phyloP scores from a whole-genome alignment of 148 eudicot genomes.

The Tetragonia tetragonoides region DNA sequence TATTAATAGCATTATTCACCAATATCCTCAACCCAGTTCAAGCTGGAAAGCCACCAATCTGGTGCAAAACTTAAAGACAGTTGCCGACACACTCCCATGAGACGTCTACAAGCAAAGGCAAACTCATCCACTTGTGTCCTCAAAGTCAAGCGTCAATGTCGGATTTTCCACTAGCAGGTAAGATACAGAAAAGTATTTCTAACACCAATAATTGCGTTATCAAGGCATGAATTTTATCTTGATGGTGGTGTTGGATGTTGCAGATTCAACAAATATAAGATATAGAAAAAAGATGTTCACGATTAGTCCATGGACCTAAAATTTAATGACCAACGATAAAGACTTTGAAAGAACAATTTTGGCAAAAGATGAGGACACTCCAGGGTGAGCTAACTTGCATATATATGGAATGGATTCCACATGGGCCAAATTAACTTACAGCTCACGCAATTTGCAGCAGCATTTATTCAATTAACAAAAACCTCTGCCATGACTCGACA shows the following conservation, averaged over 20 bases:
- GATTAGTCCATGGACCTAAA: background rate
- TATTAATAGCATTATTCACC: background rate
- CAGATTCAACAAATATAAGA: background rate
- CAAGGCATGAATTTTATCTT: background rate
- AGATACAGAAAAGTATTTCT: background rate
- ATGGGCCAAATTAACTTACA: background rate
- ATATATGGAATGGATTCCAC: no score
- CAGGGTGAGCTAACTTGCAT: no score
- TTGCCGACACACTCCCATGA: no score
- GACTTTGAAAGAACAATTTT: background rate
- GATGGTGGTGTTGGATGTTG: background rate
- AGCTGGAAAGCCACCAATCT: background rate
- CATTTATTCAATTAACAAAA: background rate
- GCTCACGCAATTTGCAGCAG: background rate
- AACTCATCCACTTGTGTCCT: background rate
- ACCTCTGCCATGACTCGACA: background rate
- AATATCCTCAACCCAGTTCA: background rate
- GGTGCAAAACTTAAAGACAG: no score
- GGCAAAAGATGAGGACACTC: background rate
- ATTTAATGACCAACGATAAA: background rate
- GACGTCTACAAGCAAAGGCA: no score
- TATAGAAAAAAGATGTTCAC: background rate
- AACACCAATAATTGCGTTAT: background rate
- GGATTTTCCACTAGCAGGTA: background rate
- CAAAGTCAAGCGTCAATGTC: background rate